Evolutionary conservation across 768 basidiomycete genomes (phyloP).

Genomic region (Collybiopsis luxurians): DNA sequence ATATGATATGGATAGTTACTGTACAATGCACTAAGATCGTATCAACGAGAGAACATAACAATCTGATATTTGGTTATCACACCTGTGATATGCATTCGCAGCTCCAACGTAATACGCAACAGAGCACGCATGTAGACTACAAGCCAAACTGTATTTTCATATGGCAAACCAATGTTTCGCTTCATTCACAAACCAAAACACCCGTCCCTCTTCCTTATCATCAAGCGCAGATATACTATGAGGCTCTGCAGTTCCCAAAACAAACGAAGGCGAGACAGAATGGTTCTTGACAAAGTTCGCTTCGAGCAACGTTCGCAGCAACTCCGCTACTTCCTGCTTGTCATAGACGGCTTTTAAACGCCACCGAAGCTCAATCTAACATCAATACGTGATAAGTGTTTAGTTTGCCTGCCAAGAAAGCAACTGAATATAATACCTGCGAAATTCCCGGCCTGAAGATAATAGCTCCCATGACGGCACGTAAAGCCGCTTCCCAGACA

Average conservation of each 20-base stretch:
- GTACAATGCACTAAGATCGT: too few relatives aligned
- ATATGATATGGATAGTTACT: too few relatives aligned
- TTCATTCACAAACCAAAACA: constrained; percentile 57
- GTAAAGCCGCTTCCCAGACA: constrained; percentile 70
- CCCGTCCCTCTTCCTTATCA: constrained; percentile 47
- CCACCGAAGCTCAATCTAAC: constrained; percentile 69
- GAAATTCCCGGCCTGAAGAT: constrained; percentile 72
- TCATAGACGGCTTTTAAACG: constrained; percentile 71
- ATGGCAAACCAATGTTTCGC: constrained; percentile 67
- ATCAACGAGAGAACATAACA: too few relatives aligned
- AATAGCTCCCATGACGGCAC: constrained; percentile 64
- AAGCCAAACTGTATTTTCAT: too few relatives aligned
- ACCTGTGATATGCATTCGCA: too few relatives aligned
- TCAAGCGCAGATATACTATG: constrained; percentile 34
- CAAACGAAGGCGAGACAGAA: constrained; percentile 17
- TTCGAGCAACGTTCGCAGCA: constrained; percentile 50
- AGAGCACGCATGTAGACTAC: too few relatives aligned
- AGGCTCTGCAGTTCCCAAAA: constrained; percentile 12
- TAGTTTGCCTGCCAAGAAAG: constrained; percentile 9
- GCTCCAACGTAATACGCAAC: too few relatives aligned
- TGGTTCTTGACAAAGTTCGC: constrained; percentile 46
- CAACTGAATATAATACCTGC: constrained; percentile 51
- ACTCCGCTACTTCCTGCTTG: constrained; percentile 67
- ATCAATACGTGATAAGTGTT: constrained; percentile 10
- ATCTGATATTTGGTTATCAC: too few relatives aligned